Evolutionary conservation across 2,329 filamentous ascomycete genomes (phyloP).

Genomic region (Xylaria sp.): DNA sequence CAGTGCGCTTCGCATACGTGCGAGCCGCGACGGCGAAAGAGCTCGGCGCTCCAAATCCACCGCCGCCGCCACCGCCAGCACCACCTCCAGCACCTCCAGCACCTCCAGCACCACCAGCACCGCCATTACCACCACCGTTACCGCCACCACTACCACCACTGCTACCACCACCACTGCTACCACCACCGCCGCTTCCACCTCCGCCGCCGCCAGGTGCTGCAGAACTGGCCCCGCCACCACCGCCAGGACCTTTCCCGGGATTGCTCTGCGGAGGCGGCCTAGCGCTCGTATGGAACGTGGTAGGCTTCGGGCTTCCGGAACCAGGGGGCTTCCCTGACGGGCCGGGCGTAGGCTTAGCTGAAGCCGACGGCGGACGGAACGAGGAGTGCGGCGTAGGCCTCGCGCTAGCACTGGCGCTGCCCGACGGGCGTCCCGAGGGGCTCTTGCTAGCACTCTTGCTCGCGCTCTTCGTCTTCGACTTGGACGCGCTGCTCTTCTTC

Average conservation of each 20-base stretch:
- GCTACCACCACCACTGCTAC: not conserved
- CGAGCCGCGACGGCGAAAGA: constrained; percentile 15
- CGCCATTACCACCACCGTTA: not conserved
- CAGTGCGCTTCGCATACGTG: constrained; percentile 8
- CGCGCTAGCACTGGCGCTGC: not conserved
- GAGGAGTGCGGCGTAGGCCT: constrained; percentile 4
- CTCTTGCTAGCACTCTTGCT: not conserved
- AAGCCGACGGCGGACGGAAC: not conserved
- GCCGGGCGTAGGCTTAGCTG: not conserved
- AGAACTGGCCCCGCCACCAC: not conserved
- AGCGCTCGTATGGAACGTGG: constrained; percentile 42
- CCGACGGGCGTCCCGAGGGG: not conserved
- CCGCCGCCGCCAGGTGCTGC: not conserved
- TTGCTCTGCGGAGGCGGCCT: constrained; percentile 20
- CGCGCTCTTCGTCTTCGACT: constrained; percentile 21
- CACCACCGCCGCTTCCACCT: not conserved
- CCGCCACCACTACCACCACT: not conserved
- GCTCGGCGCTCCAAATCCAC: constrained; percentile 9
- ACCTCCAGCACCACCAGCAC: not conserved
- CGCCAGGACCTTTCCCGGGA: not conserved
- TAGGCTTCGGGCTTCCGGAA: constrained; percentile 36
- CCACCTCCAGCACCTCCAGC: not conserved
- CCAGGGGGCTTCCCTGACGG: constrained; percentile 18
- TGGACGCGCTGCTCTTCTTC: constrained; percentile 4
- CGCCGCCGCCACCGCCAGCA: not conserved